phyloP scores from a whole-genome alignment of 371 early-diverging fungal genomes.

The Circinella umbellata region DNA sequence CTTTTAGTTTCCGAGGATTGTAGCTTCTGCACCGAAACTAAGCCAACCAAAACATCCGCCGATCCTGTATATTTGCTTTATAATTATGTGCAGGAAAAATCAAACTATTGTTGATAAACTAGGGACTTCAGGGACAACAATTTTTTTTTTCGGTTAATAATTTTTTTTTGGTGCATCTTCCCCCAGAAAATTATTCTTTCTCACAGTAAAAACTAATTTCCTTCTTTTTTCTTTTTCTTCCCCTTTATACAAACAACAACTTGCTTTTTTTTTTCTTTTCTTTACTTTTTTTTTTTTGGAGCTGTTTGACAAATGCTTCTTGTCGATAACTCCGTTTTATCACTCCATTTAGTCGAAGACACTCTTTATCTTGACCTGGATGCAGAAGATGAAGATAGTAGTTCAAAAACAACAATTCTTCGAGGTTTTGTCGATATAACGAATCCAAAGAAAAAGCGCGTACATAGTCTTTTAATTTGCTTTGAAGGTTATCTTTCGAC shows the following conservation, averaged over 20 bases:
- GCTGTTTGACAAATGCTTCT: not conserved
- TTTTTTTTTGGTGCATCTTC: not conserved
- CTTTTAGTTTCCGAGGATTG: no score
- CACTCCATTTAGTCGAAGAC: not conserved
- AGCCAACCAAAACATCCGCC: conserved; percentile 2
- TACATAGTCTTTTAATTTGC: not conserved
- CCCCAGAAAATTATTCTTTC: no score
- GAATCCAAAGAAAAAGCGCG: not conserved
- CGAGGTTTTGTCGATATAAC: conserved; percentile 5
- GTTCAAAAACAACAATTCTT: not conserved
- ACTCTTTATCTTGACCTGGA: conserved; percentile 6
- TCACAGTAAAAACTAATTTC: not conserved
- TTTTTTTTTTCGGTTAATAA: not conserved
- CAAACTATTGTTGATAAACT: no score
- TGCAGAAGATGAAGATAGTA: not conserved
- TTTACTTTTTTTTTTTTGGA: no score
- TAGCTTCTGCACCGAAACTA: not conserved
- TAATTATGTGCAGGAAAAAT: no score
- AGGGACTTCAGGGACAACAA: not conserved
- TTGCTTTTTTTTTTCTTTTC: not conserved
- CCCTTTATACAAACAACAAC: no score
- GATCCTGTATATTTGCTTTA: not conserved
- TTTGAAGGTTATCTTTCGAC: conserved; percentile 6
- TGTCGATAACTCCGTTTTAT: not conserved
- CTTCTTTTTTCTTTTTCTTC: not conserved